Evolutionary conservation across 306 rosid genomes (phyloP).

Genomic region (Quercus dentata): DNA sequence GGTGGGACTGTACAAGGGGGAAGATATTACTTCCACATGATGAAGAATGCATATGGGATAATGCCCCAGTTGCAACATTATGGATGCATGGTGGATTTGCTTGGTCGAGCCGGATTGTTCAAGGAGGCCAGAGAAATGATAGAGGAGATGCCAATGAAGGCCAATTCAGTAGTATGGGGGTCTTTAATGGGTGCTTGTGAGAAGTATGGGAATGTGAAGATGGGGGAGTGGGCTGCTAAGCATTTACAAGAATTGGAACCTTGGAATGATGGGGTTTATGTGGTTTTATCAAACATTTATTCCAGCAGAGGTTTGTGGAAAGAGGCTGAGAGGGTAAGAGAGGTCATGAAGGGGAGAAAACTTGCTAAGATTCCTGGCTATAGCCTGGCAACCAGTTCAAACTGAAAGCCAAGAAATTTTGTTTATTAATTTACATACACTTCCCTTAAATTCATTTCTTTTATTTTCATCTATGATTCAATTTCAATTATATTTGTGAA

Average conservation of each 20-base stretch:
- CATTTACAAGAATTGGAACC: slow-evolving; percentile 73
- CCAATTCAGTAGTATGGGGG: slow-evolving; percentile 71
- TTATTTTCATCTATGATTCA: no score
- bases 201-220: slow-evolving; percentile 64
- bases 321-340: slow-evolving; percentile 59
- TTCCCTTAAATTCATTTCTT: no score
- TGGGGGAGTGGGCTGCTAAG: slow-evolving; percentile 80
- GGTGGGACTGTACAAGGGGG: slow-evolving; percentile 71
- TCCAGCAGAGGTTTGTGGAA: slow-evolving; percentile 71
- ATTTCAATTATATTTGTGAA: no score
- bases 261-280: slow-evolving; percentile 69
- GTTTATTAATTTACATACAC: background rate
- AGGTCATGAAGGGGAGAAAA: slow-evolving; percentile 43
- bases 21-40: slow-evolving; percentile 56
- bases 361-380: slow-evolving; percentile 68
- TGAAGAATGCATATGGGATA: slow-evolving; percentile 52
- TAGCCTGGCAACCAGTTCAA: slow-evolving; percentile 50
- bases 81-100: slow-evolving; percentile 82
- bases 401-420: slow-evolving; percentile 24
- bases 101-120: slow-evolving; percentile 70
- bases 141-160: slow-evolving; percentile 78
- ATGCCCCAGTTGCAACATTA: slow-evolving; percentile 60
- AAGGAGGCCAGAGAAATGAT: slow-evolving; percentile 60
- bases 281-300: slow-evolving; percentile 69
- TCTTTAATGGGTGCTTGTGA: slow-evolving; percentile 82